Evolutionary conservation across 306 rosid species (phyloP).

Genomic region (Quercus glauca): DNA sequence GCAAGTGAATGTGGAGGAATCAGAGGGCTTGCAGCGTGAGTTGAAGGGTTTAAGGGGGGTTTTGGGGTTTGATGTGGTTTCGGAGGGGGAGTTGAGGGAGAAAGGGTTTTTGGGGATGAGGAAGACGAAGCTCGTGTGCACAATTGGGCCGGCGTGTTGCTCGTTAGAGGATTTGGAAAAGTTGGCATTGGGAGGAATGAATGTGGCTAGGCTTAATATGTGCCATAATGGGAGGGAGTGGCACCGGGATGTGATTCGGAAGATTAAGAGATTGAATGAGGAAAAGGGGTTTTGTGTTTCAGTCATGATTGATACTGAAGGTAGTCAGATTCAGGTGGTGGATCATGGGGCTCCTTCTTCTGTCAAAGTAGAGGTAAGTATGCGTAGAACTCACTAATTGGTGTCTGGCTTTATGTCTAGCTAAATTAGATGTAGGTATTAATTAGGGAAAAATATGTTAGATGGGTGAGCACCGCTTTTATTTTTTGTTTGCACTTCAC

Average conservation of each 20-base stretch:
- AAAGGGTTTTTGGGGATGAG: conserved; percentile 79
- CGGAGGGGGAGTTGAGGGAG: conserved; percentile 67
- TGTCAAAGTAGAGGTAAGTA: conserved; percentile 68
- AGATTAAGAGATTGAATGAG: conserved; percentile 69
- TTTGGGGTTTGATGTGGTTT: conserved; percentile 65
- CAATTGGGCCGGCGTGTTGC: conserved; percentile 74
- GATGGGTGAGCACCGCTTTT: background rate
- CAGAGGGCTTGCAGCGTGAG: conserved; percentile 18
- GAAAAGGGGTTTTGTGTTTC: conserved; percentile 70
- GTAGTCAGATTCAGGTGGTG: conserved; percentile 81
- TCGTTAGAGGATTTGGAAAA: conserved; percentile 71
- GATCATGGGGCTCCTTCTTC: conserved; percentile 89
- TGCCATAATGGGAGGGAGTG: conserved; percentile 81
- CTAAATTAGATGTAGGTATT: background rate
- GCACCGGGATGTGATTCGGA: conserved; percentile 71
- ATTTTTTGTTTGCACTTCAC: background rate
- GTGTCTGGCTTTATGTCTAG: background rate
- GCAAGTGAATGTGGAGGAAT: conserved; percentile 42
- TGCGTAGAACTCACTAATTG: background rate
- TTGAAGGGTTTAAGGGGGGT: conserved; percentile 33
- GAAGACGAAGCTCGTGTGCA: conserved; percentile 89
- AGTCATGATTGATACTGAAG: conserved; percentile 89
- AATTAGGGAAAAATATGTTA: background rate
- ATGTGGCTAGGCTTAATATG: conserved; percentile 84
- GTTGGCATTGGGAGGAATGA: conserved; percentile 84